Base-by-base conservation (phyloP, 805 yeast genomes). In the Pichia kluyveri region DNA sequence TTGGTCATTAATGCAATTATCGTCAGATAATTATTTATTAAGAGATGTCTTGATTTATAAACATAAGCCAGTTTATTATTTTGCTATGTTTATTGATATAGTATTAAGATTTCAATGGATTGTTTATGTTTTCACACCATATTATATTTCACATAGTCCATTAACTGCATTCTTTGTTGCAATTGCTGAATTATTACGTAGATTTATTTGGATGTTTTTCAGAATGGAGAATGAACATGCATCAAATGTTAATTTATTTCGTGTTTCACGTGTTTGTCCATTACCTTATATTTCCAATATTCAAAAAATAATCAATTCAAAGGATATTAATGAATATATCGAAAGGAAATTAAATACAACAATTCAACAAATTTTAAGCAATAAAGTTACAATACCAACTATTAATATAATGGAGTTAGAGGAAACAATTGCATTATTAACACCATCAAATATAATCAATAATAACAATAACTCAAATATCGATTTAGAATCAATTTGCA, bases 171-270 rank as follows among this genome's bases (percentile, higher is more conserved):
- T 91, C 60, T 71, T 77, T 41, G 79, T 93, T 43, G 96, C 96
- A 0, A 54, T 86, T 30, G 86, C 93, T 1, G 99, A 93, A 63
- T 64, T 88, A 2, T 36, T 84, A 4, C 75, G 99, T 60, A 72
- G 99, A 61, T 84, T 87, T 56, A 68, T 91, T 15, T 93, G 99
- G 99, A 72, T 87, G 11, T 76, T 86, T 44, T 83, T 93, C 70
- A 81, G 99, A 68, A 83, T 93, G 76, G 99, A 93, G 57, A 93
- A 93, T 64, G 98, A 93, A 65, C 99, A 93, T 64, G 83, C 90
- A 41, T 81, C 96, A 0, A 91, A 91, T 61, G 96, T 88, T 8
- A 80, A 79, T 47, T 67, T 88, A 41, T 86, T 82, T 65, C 75
- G 95, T 54, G 97, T 96, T 0, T 82, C 95, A 9, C 78, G 95